Conservation (phyloP, 768 basidiomycete genomes). For the Boletus subcaerulescens region DNA sequence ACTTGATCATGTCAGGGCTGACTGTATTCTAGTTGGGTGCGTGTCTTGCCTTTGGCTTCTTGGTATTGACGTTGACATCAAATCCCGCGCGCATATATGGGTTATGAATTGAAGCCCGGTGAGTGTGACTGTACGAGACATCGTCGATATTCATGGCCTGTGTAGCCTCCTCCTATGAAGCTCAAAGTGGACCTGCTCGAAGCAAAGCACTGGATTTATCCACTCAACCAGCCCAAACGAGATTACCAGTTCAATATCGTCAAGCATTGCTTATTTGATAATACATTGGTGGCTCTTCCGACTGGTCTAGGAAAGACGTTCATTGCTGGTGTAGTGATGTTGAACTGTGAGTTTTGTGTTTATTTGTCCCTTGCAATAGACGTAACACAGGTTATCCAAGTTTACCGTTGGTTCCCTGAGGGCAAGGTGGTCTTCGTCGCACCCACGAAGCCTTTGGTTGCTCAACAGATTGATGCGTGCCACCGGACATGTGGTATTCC, state of each 20-base stretch:
- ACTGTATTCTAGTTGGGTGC: conserved; percentile 48
- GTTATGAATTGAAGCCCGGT: conserved; percentile 30
- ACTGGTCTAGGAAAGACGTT: conserved; percentile 98
- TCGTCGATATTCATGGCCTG: background rate
- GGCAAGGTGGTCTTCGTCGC: conserved; percentile 94
- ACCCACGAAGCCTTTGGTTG: conserved; percentile 93
- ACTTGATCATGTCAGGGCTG: conserved; percentile 1
- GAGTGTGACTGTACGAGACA: background rate
- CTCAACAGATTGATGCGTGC: conserved; percentile 92
- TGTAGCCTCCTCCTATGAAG: conserved; percentile 74
- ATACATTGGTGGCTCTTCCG: conserved; percentile 90
- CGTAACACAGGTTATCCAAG: conserved; percentile 37
- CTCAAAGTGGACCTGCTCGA: conserved; percentile 73
- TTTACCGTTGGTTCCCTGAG: conserved; percentile 89
- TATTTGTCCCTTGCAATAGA: background rate
- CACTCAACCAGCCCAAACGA: conserved; percentile 81
- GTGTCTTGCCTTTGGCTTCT: conserved; percentile 21
- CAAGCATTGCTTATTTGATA: conserved; percentile 80
- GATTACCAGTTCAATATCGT: conserved; percentile 96
- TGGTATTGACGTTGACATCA: conserved; percentile 3
- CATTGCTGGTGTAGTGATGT: conserved; percentile 94
- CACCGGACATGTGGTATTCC: conserved; percentile 93
- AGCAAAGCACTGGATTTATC: conserved; percentile 86
- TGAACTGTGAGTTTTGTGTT: conserved; percentile 65
- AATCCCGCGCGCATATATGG: background rate